phyloP scores from a whole-genome alignment of 306 rosid genomes.

The Ormosia semicastrata region DNA sequence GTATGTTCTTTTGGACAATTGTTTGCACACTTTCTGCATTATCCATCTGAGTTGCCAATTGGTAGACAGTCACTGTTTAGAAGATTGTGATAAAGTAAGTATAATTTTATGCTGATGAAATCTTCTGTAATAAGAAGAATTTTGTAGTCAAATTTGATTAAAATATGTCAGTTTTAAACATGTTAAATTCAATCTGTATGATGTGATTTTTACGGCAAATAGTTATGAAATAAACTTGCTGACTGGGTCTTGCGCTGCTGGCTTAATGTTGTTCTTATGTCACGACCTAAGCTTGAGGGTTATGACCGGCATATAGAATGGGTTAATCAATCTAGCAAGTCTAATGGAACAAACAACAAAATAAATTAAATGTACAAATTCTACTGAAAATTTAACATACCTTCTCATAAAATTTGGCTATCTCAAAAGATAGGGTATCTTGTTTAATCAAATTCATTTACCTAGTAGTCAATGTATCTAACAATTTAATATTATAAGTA shows the following conservation, averaged over 20 bases:
- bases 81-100: conserved; percentile 29
- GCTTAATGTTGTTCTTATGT: background rate
- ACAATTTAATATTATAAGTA: too few relatives aligned
- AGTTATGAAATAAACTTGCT: conserved; percentile 13
- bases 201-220: conserved; percentile 13
- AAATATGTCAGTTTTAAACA: conserved; percentile 16
- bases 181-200: conserved; percentile 21
- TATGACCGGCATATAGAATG: too few relatives aligned
- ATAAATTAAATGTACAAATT: too few relatives aligned
- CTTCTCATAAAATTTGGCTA: too few relatives aligned
- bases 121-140: conserved; percentile 22
- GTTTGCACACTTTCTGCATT: conserved; percentile 34
- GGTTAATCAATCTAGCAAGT: too few relatives aligned
- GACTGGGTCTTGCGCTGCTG: background rate
- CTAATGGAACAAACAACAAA: too few relatives aligned
- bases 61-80: conserved; percentile 31
- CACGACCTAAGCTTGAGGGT: too few relatives aligned
- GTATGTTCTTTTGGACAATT: conserved; percentile 38
- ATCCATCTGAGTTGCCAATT: conserved; percentile 24
- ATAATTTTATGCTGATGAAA: conserved; percentile 7
- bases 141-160: conserved; percentile 16
- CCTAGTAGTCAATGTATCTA: too few relatives aligned
- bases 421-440: too few relatives aligned
- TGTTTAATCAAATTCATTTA: too few relatives aligned
- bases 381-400: too few relatives aligned